phyloP scores from a whole-genome alignment of 2,329 filamentous ascomycete genomes.

The Talaromyces sp. region DNA sequence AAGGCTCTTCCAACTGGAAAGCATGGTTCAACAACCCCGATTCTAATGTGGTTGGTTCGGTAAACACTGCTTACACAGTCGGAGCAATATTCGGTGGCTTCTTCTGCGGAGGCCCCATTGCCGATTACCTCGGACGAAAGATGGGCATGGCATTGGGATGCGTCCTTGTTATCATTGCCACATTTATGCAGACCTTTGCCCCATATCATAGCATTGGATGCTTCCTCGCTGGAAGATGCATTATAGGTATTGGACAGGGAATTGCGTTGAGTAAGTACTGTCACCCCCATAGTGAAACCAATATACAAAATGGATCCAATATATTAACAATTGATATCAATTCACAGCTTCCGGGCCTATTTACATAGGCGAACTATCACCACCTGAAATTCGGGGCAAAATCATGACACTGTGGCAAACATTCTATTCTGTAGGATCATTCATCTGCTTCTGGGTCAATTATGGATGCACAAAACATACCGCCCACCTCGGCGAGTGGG shows the following conservation, averaged over 20 bases:
- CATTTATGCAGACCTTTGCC: constrained; percentile 64
- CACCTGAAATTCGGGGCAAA: constrained; percentile 59
- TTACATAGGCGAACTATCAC: constrained; percentile 66
- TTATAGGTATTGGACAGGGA: constrained; percentile 68
- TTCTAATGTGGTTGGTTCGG: constrained; percentile 47
- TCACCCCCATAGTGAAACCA: neutral
- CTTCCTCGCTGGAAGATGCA: constrained; percentile 64
- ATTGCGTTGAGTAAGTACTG: constrained; percentile 55
- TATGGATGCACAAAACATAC: constrained; percentile 58
- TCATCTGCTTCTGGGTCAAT: constrained; percentile 64
- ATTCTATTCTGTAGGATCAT: constrained; percentile 62
- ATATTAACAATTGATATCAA: neutral
- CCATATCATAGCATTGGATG: constrained; percentile 57
- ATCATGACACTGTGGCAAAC: constrained; percentile 69
- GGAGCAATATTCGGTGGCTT: constrained; percentile 67
- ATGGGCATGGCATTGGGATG: constrained; percentile 63
- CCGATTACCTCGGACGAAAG: constrained; percentile 60
- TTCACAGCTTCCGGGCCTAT: constrained; percentile 59
- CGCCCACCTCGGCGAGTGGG: constrained; percentile 60
- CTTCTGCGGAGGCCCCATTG: constrained; percentile 62
- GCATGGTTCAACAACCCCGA: constrained; percentile 53
- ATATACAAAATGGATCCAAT: neutral
- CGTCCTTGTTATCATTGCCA: constrained; percentile 61
- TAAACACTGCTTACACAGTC: constrained; percentile 68
- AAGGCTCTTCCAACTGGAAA: constrained; percentile 64